Conservation (phyloP, 2,329 filamentous ascomycete species). For the Magnaporthales sp. region DNA sequence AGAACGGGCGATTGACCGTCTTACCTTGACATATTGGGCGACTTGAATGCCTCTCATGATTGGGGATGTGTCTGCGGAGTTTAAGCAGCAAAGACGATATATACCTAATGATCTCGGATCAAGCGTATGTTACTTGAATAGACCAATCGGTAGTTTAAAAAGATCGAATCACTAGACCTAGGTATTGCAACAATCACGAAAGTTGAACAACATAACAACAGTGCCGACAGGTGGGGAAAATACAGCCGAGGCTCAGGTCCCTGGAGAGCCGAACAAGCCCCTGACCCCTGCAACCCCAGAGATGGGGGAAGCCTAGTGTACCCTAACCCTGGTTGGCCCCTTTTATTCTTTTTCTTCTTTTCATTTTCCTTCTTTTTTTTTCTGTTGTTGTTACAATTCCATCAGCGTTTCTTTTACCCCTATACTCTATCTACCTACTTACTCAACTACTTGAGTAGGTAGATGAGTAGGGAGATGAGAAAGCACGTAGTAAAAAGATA, state of each 20-base stretch:
- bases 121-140: no score
- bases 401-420: no score
- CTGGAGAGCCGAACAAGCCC: neutral
- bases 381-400: no score
- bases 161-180: neutral
- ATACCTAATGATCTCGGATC: no score
- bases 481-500: no score
- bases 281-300: neutral
- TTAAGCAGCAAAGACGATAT: neutral
- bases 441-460: no score
- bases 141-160: neutral
- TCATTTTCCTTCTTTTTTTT: no score
- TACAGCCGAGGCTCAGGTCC: neutral
- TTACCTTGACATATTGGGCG: conserved; percentile 24
- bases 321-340: neutral
- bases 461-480: no score
- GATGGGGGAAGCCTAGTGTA: neutral
- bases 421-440: no score
- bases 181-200: neutral
- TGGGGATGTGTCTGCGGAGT: neutral
- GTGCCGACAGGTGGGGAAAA: neutral
- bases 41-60: conserved; percentile 26
- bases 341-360: neutral
- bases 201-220: neutral
- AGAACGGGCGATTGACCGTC: conserved; percentile 2